phyloP scores from a whole-genome alignment of 805 yeast species.

The Pichia thaimueangensis region DNA sequence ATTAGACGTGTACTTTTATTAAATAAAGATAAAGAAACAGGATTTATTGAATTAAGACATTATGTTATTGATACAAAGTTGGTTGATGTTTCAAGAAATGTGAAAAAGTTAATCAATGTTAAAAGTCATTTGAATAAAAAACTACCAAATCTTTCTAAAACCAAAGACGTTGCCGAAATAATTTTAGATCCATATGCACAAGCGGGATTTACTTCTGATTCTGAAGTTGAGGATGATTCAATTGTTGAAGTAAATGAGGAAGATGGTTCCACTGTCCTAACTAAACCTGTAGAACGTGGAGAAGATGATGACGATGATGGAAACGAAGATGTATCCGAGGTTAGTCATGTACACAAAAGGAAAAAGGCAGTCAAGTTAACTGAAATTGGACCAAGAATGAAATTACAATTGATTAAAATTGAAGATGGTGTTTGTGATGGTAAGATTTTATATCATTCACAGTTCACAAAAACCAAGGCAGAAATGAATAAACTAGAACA shows the following conservation, averaged over 20 bases:
- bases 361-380: constrained; percentile 88
- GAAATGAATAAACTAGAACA: constrained; percentile 61
- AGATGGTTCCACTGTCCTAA: constrained; percentile 19
- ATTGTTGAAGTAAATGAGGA: constrained; percentile 53
- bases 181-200: constrained; percentile 78
- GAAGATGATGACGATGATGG: too few relatives aligned
- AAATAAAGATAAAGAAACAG: constrained; percentile 64
- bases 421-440: constrained; percentile 91
- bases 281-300: constrained; percentile 20
- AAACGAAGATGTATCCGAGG: constrained; percentile 11
- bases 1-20: constrained; percentile 83
- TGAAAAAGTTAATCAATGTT: constrained; percentile 62
- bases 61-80: constrained; percentile 81
- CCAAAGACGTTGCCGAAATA: constrained; percentile 74
- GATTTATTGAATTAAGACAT: constrained; percentile 79
- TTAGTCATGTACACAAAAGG: constrained; percentile 23
- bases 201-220: constrained; percentile 69
- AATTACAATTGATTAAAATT: constrained; percentile 69
- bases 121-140: constrained; percentile 53
- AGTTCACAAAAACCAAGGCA: constrained; percentile 51
- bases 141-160: constrained; percentile 63
- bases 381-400: constrained; percentile 89
- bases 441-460: constrained; percentile 78
- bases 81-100: constrained; percentile 68
- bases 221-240: constrained; percentile 90